These are phyloP conservation scores for Dioscorea zingiberensis DNA, from an alignment of 106 monocot genomes.

Conservation along the genomic window DNA sequence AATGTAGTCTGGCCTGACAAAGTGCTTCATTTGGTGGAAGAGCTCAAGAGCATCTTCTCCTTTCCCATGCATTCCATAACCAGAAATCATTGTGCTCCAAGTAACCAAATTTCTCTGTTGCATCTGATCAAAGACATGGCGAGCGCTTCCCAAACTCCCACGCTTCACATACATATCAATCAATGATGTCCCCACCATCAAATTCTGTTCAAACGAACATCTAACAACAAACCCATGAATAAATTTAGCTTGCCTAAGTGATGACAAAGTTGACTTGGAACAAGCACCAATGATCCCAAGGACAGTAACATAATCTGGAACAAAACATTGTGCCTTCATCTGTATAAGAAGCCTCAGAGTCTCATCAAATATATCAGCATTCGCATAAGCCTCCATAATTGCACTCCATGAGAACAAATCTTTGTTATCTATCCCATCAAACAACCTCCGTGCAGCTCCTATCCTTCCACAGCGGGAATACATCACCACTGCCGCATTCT, in stretches of 20 bases:
- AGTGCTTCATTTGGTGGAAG: constrained; percentile 24
- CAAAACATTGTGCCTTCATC: constrained; percentile 16
- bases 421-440: constrained; percentile 20
- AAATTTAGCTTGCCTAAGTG: constrained; percentile 6
- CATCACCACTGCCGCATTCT: constrained; percentile 44
- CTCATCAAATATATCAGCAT: constrained; percentile 19
- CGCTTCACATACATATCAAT: constrained; percentile 23
- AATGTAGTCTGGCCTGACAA: constrained; percentile 15
- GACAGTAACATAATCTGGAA: constrained; percentile 11
- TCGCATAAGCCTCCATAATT: constrained; percentile 47
- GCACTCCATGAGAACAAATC: constrained; percentile 41
- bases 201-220: constrained; percentile 2
- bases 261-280: constrained; percentile 1
- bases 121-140: constrained; percentile 14
- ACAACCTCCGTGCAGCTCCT: constrained; percentile 26
- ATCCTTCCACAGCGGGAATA: constrained; percentile 36
- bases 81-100: constrained; percentile 32
- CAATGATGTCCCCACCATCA: constrained; percentile 16
- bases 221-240: constrained; percentile 20
- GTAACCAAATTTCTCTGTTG: constrained; percentile 8
- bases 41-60: constrained; percentile 23
- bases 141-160: constrained; percentile 10
- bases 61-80: constrained; percentile 29
- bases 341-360: constrained; percentile 31
- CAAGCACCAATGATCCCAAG: constrained; percentile 14